Evolutionary conservation across 805 yeast genomes (phyloP), one percentile per base, ranked within the genome.

Genomic region (Jamesozyma gamospora): DNA sequence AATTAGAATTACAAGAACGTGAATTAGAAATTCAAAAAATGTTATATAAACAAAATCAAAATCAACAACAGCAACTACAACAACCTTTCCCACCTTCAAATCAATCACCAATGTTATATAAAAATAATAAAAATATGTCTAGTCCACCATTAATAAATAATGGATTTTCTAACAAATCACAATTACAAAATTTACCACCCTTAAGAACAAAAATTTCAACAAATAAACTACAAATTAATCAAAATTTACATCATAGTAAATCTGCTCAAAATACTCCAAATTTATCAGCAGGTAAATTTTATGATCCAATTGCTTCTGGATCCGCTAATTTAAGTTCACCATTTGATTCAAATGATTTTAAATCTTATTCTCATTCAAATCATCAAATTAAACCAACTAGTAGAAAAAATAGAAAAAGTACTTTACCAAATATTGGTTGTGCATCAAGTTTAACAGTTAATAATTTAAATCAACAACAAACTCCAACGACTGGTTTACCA

Each of bases 331-430:
- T 40, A 21, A 40, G 39, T 17, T 33, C 44, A 14, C 43, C 53
- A 15, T 39, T 39, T 21, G 41, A 38, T 32, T 16, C 16, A n/a
- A 19, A 33, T 25, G 47, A 28, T 39, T 42, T 32, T 28, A 33
- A 29, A 29, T 14, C 15, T 6, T 31, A 34, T 15, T 41, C 39
- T 17, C 34, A 17, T 42, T 45, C 29, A 47, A 42, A 28, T 9
- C 49, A 51, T 32, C 43, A 50, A 24, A 46, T 51, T 39, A 49
- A 51, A 38, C 48, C 59, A 32, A 58, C 63, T 1, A 58, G 61
- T 38, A 53, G 64, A 40, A 60, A 58, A 38, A 58, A 58, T 34
- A 56, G 62, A 44, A 44, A 43, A 19, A 56, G 60, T 32, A 47
- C 52, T 36, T 49, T 54, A 52, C 52, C 58, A 19, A 45, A 37